Percentiles rank a stretch among this genome's conserved stretches.
These are phyloP conservation scores for Porodaedalea pini DNA, from an alignment of 1,284 basidiomycete species.

Conservation along the genomic window DNA sequence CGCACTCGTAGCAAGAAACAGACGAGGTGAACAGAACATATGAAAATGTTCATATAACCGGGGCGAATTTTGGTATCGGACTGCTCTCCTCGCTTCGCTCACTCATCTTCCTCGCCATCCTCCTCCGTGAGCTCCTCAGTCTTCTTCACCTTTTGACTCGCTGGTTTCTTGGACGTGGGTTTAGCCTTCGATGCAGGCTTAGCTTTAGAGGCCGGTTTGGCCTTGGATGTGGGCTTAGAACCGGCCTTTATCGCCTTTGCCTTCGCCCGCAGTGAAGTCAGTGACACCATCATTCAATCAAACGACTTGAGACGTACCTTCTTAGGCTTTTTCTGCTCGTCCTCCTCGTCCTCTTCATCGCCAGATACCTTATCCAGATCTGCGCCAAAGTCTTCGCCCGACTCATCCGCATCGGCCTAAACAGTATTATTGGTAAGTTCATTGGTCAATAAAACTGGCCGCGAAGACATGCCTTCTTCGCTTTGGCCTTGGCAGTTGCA, in stretches of 20 bases:
- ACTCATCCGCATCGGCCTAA: constrained; percentile 8
- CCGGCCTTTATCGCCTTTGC: neutral
- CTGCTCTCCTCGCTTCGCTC: too few relatives aligned
- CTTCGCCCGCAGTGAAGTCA: too few relatives aligned
- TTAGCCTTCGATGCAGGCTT: constrained; percentile 9
- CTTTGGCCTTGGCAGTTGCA: constrained; percentile 22
- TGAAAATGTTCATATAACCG: too few relatives aligned
- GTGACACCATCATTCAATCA: neutral
- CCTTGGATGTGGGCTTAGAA: neutral
- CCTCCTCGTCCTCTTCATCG: constrained; percentile 25
- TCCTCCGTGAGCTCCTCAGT: constrained; percentile 9
- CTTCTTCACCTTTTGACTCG: constrained; percentile 11
- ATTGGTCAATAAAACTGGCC: too few relatives aligned
- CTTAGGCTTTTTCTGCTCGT: constrained; percentile 44
- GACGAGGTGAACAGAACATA: too few relatives aligned
- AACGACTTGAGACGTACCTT: constrained; percentile 20
- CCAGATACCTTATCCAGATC: constrained; percentile 19
- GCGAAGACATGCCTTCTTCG: neutral
- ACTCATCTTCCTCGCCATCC: constrained; percentile 7
- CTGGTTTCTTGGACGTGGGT: constrained; percentile 12
- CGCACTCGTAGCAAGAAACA: too few relatives aligned
- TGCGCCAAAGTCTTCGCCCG: constrained; percentile 19
- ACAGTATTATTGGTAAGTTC: neutral
- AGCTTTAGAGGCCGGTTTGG: constrained; percentile 4
- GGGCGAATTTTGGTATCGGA: too few relatives aligned